Base-by-base conservation (phyloP, 768 basidiomycete genomes). In the Postia placenta region DNA sequence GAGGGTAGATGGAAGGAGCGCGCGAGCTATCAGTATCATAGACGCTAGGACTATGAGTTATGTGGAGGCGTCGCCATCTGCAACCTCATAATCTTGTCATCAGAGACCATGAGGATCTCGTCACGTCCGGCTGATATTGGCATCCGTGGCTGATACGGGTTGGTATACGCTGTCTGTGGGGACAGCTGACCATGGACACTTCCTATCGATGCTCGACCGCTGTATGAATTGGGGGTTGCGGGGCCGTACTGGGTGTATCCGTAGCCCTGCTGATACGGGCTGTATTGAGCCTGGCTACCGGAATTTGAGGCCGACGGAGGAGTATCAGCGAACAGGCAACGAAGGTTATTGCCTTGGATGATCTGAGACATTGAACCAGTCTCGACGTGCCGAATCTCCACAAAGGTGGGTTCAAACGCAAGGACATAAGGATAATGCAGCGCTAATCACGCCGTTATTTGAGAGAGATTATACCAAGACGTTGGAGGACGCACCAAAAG, bases 361-460 rank as follows among this genome's bases (percentile, higher is more conserved):
- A 99, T 89, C 71, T 99, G 96, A 22, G 89, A 84, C 65, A 98
- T 78, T 30, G 80, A 70, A 11, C 96, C 93, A 1, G 87, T 92
- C 61, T 95, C 92, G 48, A 99, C 92, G 62, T 98, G 89, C 25
- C 93, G 84, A 42, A 99, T 86, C 68, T 99, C 96, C 59, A 98
- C 87, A 63, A 99, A 99, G 0, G 87, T 86, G 4, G 93, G 87
- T 63, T 98, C 96, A 62, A 99, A 94, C 0, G 95, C 96, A 43
- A 99, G 74, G 23, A 98, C 91, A 65, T 92, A 99, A 1, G 96
- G 95, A 68, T 93, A 94, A 61, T 93, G 90, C 11, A 98, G 79
- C 1, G 95, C 95, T 97, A 61, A 46, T 44, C 42, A 12, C 30
- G 17, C 28, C 42, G 24, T 7, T 26, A 25, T 23, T 37, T 22